Base-by-base conservation (phyloP, 2,329 filamentous ascomycete species). In the Furcasterigmium furcatum region DNA sequence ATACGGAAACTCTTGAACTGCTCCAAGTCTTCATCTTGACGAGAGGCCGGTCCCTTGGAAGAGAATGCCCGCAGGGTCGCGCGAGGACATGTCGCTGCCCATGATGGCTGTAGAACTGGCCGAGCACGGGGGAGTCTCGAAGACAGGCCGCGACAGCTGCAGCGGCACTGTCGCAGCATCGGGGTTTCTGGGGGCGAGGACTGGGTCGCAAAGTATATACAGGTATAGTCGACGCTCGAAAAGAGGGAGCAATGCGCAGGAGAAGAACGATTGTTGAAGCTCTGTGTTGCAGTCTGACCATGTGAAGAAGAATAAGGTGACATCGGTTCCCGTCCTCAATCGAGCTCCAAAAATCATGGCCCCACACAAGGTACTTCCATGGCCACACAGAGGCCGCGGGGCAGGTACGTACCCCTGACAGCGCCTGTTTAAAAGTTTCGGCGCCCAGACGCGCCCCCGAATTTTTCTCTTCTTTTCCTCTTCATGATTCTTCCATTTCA, bases 401-500 rank as follows among this genome's bases (percentile, higher is more conserved):
- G 34, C 18, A 18, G 18, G 16, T 36, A 18, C 18, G 34, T 36
- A 36, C 34, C 34, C 19, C 34, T 18, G 34, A 16, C 34, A 19
- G 12, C 34, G n/a, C 34, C 34, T 18, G 34, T 14, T 39, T 24
- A 39, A 39, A 39, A 39, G 19, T 16, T 10, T 21, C 18, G 10
- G 36, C 20, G 36, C 9, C 13, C 36, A 4, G 13, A 14, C 20
- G 20, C 36, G 20, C 24, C 36, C 62, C 44, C 50, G 54, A 56
- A 50, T 57, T 58, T 64, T 66, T 65, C 65, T 58, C 65, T 58
- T 68, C 68, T 71, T 71, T 68, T 77, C 77, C 75, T 71, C 72
- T 76, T 84, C 79, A 86, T 84, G 80, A 92, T 90, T 91, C 90
- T 95, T 96, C 91, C 91, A 90, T 88, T 91, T 96, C 95, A 95